Evolutionary conservation across 352 stramenopile genomes (phyloP).

Genomic region (Globisporangium megalacanthum): DNA sequence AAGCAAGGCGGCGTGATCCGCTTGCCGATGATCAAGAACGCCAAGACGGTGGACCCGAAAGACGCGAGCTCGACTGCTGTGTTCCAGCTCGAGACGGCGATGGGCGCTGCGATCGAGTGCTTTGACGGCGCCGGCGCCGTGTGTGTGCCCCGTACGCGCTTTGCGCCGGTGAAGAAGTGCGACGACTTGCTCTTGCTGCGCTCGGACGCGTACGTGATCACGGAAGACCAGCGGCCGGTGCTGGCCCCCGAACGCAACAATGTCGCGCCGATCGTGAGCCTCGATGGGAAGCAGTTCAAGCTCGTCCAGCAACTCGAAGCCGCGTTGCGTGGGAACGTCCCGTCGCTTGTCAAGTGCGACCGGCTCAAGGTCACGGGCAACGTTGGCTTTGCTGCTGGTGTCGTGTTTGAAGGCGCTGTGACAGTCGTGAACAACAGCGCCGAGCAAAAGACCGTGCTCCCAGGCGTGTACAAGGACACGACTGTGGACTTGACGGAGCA

Average conservation of each 20-base stretch:
- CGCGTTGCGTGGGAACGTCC: constrained; percentile 89
- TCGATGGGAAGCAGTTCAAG: constrained; percentile 99
- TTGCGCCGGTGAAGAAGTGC: constrained; percentile 88
- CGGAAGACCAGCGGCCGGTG: constrained; percentile 92
- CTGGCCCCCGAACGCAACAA: constrained; percentile 93
- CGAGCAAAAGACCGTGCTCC: constrained; percentile 94
- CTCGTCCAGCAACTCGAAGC: constrained; percentile 96
- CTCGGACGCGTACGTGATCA: constrained; percentile 97
- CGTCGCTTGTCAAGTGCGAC: constrained; percentile 94
- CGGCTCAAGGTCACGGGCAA: constrained; percentile 94
- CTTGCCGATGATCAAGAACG: constrained; percentile 87
- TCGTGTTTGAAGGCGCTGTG: constrained; percentile 92
- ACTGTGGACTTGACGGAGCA: constrained; percentile 93
- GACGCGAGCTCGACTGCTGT: constrained; percentile 79
- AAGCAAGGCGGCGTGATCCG: constrained; percentile 79
- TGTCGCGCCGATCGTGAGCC: constrained; percentile 91
- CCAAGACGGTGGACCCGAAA: constrained; percentile 86
- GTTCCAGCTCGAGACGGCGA: constrained; percentile 84
- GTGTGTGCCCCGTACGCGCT: constrained; percentile 84
- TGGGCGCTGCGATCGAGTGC: constrained; percentile 86
- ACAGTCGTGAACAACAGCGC: constrained; percentile 94
- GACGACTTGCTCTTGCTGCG: constrained; percentile 90
- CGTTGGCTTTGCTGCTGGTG: constrained; percentile 90
- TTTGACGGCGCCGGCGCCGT: constrained; percentile 84
- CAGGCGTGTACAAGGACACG: constrained; percentile 92